Evolutionary conservation across 768 basidiomycete genomes (phyloP), one percentile per base, ranked within the genome.

Genomic region (Strobilomyces dryophilus): DNA sequence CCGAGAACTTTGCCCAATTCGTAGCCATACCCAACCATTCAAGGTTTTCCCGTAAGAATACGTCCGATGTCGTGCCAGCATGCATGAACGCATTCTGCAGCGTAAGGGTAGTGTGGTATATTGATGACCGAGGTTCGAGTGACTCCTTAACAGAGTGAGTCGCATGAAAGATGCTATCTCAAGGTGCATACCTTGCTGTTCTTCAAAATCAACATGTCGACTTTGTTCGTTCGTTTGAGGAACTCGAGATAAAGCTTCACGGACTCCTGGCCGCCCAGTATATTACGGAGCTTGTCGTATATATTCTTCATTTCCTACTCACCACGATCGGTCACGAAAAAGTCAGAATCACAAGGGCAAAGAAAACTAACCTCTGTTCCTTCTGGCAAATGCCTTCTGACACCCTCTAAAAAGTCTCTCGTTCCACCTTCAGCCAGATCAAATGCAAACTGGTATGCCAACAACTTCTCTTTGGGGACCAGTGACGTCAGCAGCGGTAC

Each of bases 1-100:
- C 92, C 4, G 93, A 92, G 73, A 98, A 99, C 66, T 98, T 99
- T 27, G 93, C 91, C 97, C 97, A 99, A 67, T 99, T 98, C 26
- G 87, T 87, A 3, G 97, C 97, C 49, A 92, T 80, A 10, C 84
- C 90, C 5, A 99, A 82, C 94, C 95, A 99, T 66, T 98, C 95
- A 32, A 99, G 80, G 68, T 98, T 98, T 48, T 98, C 92, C 12
- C 94, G 85, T 18, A 99, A 76, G 74, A 98, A 99, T 24, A 80
- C 67, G 64, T 99, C 97, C 1, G 94, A 95, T 0, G 94, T 93
- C 4, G 97, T 99, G 44, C 97, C 97, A n/a, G 95, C 85, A 66
- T 97, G 87, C 84, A 95, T 95, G 69, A 95, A 98, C 2, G 97
- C 94, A 69, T 99, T 98, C 68, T 95, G 91, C 52, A 99, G 81